phyloP scores from a whole-genome alignment of 176 grass and related monocot species.

The Tillandsia fasciculata region DNA sequence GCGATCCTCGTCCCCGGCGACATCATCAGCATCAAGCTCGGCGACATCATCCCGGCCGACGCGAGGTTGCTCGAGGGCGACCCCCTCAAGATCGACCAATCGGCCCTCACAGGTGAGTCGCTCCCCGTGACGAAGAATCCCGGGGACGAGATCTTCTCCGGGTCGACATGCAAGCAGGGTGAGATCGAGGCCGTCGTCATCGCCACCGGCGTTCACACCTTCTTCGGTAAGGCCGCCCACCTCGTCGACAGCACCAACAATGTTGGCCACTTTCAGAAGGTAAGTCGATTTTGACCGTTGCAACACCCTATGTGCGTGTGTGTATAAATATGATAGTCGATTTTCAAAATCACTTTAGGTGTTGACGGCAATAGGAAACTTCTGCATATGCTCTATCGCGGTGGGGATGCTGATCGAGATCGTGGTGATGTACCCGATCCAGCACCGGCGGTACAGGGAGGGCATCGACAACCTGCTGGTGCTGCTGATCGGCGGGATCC shows the following conservation, averaged over 20 bases:
- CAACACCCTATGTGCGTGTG: too few relatives aligned
- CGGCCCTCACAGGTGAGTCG: slow-evolving; percentile 73
- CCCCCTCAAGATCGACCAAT: slow-evolving; percentile 89
- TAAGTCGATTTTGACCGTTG: background rate
- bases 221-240: slow-evolving; percentile 93
- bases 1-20: slow-evolving; percentile 72
- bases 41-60: slow-evolving; percentile 84
- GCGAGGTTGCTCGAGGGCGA: slow-evolving; percentile 68
- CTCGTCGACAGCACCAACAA: slow-evolving; percentile 93
- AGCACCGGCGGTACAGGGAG: slow-evolving; percentile 45
- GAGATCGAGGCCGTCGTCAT: slow-evolving; percentile 83
- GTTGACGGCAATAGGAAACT: slow-evolving; percentile 63
- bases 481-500: slow-evolving; percentile 80
- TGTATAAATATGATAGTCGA: background rate
- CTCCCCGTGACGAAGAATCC: slow-evolving; percentile 59
- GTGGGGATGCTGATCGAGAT: slow-evolving; percentile 48
- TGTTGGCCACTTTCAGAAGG: slow-evolving; percentile 88
- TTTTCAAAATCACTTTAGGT: slow-evolving; percentile 13
- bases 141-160: slow-evolving; percentile 60
- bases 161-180: slow-evolving; percentile 93
- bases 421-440: slow-evolving; percentile 68
- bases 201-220: slow-evolving; percentile 76
- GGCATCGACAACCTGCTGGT: slow-evolving; percentile 92
- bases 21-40: slow-evolving; percentile 90
- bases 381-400: slow-evolving; percentile 71